Base-by-base conservation (phyloP, 148 eudicot genomes). In the Vaccinium vitisidaea region DNA sequence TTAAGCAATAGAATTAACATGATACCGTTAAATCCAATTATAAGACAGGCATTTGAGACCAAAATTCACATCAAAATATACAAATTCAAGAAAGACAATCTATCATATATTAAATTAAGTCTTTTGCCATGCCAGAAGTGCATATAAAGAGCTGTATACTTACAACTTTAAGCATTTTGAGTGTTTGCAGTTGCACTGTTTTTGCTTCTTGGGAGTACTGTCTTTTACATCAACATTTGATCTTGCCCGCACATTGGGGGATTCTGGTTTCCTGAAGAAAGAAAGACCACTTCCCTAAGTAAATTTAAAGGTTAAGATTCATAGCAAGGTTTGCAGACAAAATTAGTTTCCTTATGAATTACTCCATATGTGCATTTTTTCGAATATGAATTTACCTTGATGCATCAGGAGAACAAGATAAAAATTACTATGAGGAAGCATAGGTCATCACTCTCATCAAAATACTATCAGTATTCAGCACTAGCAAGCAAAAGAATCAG, bases 111-210 rank as follows among this genome's bases (percentile, higher is more conserved):
- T 2, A 27, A 46, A 74, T 54, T 58, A 25, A 80, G 49, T 49
- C 36, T 21, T 59, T 15, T 7, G 39, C 59, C 63, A 82, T 36
- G 49, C 36, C 16, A 81, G 81, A 85, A 70, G 59, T 12, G 61
- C 70, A 61, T 59, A 16, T 25, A 48, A 59, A 56, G 63, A 59
- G 77, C n/a, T 46, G 65, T 11, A 82, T 82, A 88, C 99, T 95
- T 93, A 97, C 99, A 97, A 90, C 84, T 97, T 97, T 50, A 97
- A 88, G 86, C 99, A 97, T 80, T 92, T 92, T 16, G 99, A 97
- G 86, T 97, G 98, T 85, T 97, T 97, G 91, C 99, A 97, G 80
- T 97, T 97, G 87, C 99, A 97, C 87, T 95, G 99, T 81, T 97
- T 97, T 85, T 91, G 94, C 90, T 95, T 94, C 92, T 97, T 97